Conservation (phyloP, 1,284 basidiomycete species). For the Tilletia walkeri region DNA sequence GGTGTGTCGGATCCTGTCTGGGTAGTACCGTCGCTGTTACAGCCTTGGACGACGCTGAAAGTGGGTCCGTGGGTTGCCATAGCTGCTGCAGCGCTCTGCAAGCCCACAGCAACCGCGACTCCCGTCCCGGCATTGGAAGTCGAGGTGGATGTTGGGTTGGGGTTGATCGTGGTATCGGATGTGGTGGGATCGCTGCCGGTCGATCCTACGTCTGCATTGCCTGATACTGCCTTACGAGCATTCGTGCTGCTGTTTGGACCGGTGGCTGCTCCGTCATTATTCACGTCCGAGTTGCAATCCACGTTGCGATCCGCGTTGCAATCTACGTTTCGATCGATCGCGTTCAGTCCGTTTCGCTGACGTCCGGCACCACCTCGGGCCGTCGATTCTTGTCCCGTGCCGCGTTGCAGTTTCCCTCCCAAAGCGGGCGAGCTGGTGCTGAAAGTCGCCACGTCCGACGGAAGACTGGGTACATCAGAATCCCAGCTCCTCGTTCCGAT, state of each 20-base stretch:
- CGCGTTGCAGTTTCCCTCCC: too few relatives aligned
- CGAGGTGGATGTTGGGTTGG: background rate
- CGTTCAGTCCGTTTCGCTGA: too few relatives aligned
- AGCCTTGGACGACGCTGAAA: slow-evolving; percentile 7
- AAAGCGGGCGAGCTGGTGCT: too few relatives aligned
- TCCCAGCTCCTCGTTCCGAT: background rate
- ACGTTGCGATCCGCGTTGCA: background rate
- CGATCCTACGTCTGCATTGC: background rate
- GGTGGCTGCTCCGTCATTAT: slow-evolving; percentile 3
- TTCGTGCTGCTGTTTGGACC: background rate
- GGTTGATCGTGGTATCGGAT: background rate
- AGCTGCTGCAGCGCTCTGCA: background rate
- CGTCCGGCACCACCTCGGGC: too few relatives aligned
- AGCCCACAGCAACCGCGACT: background rate
- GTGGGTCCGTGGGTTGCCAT: background rate
- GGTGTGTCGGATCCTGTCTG: background rate
- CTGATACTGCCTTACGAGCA: background rate
- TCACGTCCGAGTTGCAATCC: background rate
- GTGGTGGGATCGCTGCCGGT: background rate
- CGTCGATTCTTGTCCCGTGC: too few relatives aligned
- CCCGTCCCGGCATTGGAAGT: slow-evolving; percentile 4
- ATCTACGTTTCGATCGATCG: background rate
- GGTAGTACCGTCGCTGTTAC: background rate
- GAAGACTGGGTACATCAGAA: background rate
- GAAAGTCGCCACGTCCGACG: background rate